Evolutionary conservation across 2,329 filamentous ascomycete genomes (phyloP).

Genomic region (Aspergillus candidus): DNA sequence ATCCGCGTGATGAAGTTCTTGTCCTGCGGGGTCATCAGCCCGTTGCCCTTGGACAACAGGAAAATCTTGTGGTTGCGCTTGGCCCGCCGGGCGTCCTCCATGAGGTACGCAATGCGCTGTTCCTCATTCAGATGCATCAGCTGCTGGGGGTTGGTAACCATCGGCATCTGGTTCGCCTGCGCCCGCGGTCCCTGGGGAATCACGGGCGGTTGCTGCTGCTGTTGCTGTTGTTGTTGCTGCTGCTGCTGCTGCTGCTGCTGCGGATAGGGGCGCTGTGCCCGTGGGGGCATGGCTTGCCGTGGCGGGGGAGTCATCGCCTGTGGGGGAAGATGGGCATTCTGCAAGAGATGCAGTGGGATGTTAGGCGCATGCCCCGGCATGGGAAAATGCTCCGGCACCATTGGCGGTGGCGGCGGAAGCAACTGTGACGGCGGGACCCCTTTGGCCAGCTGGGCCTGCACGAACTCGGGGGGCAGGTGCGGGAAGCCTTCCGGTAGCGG

Average conservation of each 20-base stretch:
- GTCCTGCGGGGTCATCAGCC: constrained; percentile 96
- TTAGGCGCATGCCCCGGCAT: constrained; percentile 41
- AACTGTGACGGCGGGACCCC: constrained; percentile 32
- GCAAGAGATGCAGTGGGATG: constrained; percentile 67
- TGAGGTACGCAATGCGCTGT: constrained; percentile 74
- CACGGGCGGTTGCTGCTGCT: constrained; percentile 28
- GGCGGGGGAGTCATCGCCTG: constrained; percentile 37
- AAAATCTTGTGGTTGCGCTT: constrained; percentile 99
- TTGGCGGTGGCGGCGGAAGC: constrained; percentile 31
- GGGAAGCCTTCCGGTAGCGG: constrained; percentile 28
- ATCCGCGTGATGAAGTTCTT: constrained; percentile 99
- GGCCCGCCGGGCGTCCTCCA: constrained; percentile 87
- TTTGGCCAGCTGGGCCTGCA: constrained; percentile 39
- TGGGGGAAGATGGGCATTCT: constrained; percentile 65
- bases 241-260: constrained; percentile 29
- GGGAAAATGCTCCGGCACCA: constrained; percentile 38
- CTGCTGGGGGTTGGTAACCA: constrained; percentile 65
- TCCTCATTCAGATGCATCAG: constrained; percentile 73
- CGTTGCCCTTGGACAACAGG: constrained; percentile 86
- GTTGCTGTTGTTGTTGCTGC: constrained; percentile 28
- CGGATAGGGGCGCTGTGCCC: constrained; percentile 32
- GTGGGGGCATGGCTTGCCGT: constrained; percentile 31
- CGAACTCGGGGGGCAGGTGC: constrained; percentile 41
- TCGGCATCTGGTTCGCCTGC: constrained; percentile 38
- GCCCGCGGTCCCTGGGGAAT: constrained; percentile 28